These are phyloP conservation scores for Tulasnella sp. DNA, from an alignment of 768 basidiomycete species.

Conservation along the genomic window DNA sequence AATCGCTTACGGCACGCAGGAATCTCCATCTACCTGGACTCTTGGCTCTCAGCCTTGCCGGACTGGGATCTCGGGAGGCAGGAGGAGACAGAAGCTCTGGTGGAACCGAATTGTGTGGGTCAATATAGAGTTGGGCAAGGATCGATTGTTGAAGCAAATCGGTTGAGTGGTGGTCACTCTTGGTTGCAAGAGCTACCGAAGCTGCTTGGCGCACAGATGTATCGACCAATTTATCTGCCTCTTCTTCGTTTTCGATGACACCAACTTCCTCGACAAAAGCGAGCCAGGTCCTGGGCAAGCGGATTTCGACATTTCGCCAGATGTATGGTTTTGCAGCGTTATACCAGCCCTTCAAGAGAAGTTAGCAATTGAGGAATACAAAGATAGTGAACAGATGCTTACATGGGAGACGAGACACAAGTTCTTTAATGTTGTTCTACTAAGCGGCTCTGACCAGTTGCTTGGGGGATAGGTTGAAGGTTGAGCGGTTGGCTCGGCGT, in stretches of 20 bases:
- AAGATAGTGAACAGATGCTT: background rate
- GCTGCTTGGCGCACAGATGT: slow-evolving; percentile 56
- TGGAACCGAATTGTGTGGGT: slow-evolving; percentile 58
- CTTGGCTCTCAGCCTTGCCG: slow-evolving; percentile 56
- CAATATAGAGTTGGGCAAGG: slow-evolving; percentile 35
- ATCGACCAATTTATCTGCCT: slow-evolving; percentile 50
- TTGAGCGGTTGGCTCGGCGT: slow-evolving; percentile 42
- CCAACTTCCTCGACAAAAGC: slow-evolving; percentile 60
- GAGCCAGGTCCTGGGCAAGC: slow-evolving; percentile 75
- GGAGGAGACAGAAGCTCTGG: slow-evolving; percentile 65
- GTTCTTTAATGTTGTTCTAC: slow-evolving; percentile 50
- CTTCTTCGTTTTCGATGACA: slow-evolving; percentile 29
- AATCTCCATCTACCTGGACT: slow-evolving; percentile 78
- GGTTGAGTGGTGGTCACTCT: slow-evolving; percentile 23
- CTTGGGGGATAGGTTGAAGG: slow-evolving; percentile 64
- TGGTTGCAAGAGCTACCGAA: slow-evolving; percentile 42
- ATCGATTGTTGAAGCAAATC: slow-evolving; percentile 47
- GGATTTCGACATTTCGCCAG: slow-evolving; percentile 72
- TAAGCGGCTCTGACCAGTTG: slow-evolving; percentile 53
- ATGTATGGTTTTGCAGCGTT: slow-evolving; percentile 80
- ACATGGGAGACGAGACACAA: slow-evolving; percentile 61
- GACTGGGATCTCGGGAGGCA: slow-evolving; percentile 73
- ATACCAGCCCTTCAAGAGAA: slow-evolving; percentile 41
- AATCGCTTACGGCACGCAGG: slow-evolving; percentile 63
- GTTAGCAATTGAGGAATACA: background rate